Percentiles rank a stretch among this genome's conserved stretches.
phyloP scores from a whole-genome alignment of 768 basidiomycete species.

The Lepiota venenata region DNA sequence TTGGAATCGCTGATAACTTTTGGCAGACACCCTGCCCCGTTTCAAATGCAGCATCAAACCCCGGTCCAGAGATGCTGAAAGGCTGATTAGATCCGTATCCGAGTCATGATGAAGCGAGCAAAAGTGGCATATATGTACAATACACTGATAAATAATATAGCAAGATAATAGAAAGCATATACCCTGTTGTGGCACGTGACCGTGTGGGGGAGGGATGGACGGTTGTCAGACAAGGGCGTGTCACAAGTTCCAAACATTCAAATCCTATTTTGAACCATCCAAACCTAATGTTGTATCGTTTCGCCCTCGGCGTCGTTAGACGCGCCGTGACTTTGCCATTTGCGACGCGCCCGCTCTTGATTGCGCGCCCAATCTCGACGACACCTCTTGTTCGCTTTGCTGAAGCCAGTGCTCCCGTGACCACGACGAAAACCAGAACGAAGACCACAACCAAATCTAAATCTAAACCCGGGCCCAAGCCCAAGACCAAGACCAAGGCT shows the following conservation, averaged over 20 bases:
- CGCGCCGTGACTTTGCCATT: background rate
- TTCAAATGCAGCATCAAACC: conserved; percentile 25
- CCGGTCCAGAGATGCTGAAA: conserved; percentile 21
- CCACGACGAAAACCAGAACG: background rate
- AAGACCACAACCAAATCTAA: background rate
- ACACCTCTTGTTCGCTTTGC: background rate
- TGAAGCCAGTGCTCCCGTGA: background rate
- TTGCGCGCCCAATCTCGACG: background rate
- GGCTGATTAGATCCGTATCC: conserved; percentile 6
- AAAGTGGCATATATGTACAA: too few species aligned
- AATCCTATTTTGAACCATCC: background rate
- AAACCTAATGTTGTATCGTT: background rate
- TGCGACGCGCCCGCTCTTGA: background rate
- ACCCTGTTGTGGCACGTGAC: background rate
- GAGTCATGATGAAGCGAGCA: background rate
- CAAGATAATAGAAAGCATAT: too few species aligned
- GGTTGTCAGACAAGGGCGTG: background rate
- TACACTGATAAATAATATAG: too few species aligned
- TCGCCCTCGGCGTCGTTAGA: background rate
- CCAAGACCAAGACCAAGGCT: background rate
- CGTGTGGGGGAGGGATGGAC: background rate
- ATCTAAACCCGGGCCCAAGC: background rate
- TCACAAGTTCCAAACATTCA: background rate
- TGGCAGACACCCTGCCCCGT: conserved; percentile 20
- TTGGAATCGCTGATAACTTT: background rate